Evolutionary conservation across 139 green algal genomes (phyloP).

Genomic region (Chlorella sp.): DNA sequence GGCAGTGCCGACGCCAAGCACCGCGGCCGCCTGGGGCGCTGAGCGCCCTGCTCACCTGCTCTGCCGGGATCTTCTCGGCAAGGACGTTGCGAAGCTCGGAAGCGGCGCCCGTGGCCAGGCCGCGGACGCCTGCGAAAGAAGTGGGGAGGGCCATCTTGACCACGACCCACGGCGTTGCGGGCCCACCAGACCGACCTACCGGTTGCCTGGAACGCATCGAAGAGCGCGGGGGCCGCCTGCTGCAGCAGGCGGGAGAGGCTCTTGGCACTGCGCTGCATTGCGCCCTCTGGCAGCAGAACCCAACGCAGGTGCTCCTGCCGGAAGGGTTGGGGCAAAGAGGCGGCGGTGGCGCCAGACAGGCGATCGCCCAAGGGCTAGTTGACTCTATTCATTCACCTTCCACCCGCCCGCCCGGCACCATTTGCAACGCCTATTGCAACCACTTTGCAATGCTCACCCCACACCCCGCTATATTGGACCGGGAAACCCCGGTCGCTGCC

Average conservation of each 20-base stretch:
- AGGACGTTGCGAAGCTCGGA: conserved; percentile 66
- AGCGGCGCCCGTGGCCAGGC: conserved; percentile 25
- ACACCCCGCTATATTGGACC: too few species aligned
- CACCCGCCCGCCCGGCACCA: too few species aligned
- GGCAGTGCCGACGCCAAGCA: not conserved
- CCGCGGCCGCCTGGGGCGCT: not conserved
- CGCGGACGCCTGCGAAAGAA: conserved; percentile 6
- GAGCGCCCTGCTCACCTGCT: conserved; percentile 56
- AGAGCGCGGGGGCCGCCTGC: not conserved
- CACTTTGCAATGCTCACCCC: too few species aligned
- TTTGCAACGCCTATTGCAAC: too few species aligned
- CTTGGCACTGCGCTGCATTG: not conserved
- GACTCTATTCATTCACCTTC: too few species aligned
- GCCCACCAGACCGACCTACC: not conserved
- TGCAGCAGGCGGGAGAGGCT: not conserved
- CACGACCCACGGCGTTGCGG: not conserved
- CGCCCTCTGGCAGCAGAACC: too few species aligned
- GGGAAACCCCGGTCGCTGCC: too few species aligned
- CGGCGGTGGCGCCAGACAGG: too few species aligned
- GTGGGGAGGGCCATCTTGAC: not conserved
- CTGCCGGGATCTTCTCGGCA: conserved; percentile 63
- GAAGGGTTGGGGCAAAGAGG: too few species aligned
- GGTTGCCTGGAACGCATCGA: not conserved
- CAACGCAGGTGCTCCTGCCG: too few species aligned
- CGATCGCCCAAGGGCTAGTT: too few species aligned